Conservation (phyloP, 345 rosid species). For the Zanthoxylum bungeanum region DNA sequence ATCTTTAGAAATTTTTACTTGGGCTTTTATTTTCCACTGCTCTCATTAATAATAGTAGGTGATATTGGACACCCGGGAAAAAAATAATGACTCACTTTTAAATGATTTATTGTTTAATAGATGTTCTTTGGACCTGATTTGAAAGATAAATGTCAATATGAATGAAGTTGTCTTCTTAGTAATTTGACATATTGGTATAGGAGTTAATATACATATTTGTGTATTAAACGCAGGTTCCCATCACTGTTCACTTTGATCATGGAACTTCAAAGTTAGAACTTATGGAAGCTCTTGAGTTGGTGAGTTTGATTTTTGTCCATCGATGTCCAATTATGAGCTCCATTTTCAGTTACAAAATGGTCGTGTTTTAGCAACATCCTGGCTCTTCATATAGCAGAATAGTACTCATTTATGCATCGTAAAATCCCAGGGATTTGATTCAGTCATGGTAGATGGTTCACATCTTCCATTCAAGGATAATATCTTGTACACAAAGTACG, state of each 20-base stretch:
- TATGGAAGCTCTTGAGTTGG: conserved; percentile 73
- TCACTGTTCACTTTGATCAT: conserved; percentile 93
- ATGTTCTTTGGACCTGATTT: neutral
- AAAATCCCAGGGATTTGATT: conserved; percentile 71
- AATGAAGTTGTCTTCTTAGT: neutral
- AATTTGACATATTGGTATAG: neutral
- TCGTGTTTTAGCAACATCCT: neutral
- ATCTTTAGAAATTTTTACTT: neutral
- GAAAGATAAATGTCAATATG: neutral
- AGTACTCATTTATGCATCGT: conserved; percentile 12
- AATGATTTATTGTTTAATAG: neutral
- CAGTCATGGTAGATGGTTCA: conserved; percentile 95
- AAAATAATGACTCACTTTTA: neutral
- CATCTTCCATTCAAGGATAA: conserved; percentile 81
- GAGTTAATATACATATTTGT: neutral
- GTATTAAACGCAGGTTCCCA: conserved; percentile 67
- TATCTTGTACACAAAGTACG: conserved; percentile 63
- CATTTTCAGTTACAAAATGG: neutral
- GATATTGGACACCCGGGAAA: neutral
- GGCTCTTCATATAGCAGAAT: neutral
- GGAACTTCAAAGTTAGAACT: conserved; percentile 83
- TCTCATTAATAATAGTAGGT: neutral
- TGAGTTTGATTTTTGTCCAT: conserved; percentile 25
- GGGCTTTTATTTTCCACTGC: neutral
- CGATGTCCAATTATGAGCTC: neutral